phyloP scores from a whole-genome alignment of 1,139 yeast species.

The Kazachstania sp. region DNA sequence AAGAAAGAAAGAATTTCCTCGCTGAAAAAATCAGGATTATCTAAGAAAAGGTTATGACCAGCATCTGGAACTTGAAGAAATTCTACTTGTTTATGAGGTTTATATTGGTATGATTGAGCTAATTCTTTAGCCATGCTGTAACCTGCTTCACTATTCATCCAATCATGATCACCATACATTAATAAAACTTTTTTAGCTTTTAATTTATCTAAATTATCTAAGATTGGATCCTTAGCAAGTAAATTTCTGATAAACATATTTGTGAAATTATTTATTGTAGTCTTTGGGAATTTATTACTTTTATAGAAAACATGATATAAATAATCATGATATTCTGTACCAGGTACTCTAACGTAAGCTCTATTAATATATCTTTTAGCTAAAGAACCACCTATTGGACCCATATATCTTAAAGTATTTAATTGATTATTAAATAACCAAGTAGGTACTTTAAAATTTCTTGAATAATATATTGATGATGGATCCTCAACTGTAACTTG shows the following conservation, averaged over 20 bases:
- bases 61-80: slow-evolving; percentile 46
- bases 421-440: slow-evolving; percentile 32
- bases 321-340: slow-evolving; percentile 18
- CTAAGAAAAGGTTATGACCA: slow-evolving; percentile 75
- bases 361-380: slow-evolving; percentile 45
- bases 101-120: slow-evolving; percentile 21
- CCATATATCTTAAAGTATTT: slow-evolving; percentile 42
- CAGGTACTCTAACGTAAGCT: slow-evolving; percentile 46
- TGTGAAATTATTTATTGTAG: slow-evolving; percentile 46
- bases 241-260: slow-evolving; percentile 34
- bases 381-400: slow-evolving; percentile 52
- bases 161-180: slow-evolving; percentile 75
- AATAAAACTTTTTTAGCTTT: slow-evolving; percentile 44
- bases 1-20: slow-evolving; percentile 1
- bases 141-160: slow-evolving; percentile 80
- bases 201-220: slow-evolving; percentile 47
- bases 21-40: slow-evolving; percentile 56
- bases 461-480: slow-evolving; percentile 18
- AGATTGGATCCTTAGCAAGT: slow-evolving; percentile 66
- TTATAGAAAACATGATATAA: slow-evolving; percentile 19
- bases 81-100: slow-evolving; percentile 15
- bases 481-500: slow-evolving; percentile 18
- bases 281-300: slow-evolving; percentile 19
- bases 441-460: slow-evolving; percentile 25
- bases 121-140: slow-evolving; percentile 37